Evolutionary conservation across 352 stramenopile species (phyloP).

Genomic region (Pythium rhizo-oryzae): DNA sequence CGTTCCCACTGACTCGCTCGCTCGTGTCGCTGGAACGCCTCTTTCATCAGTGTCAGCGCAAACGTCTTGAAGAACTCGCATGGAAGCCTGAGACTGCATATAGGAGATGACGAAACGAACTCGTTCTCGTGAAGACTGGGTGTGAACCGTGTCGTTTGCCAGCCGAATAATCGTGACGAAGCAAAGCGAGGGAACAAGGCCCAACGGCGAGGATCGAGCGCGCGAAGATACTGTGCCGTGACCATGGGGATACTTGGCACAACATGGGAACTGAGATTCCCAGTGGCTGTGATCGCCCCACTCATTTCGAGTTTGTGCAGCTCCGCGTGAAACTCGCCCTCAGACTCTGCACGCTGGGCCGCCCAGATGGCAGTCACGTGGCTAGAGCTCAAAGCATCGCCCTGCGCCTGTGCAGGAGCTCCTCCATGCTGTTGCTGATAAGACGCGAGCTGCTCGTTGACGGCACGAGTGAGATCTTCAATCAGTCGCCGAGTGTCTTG

Average conservation of each 20-base stretch:
- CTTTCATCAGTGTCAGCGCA: constrained; percentile 39
- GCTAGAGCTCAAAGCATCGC: constrained; percentile 19
- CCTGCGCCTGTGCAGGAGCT: neutral
- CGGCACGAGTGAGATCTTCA: constrained; percentile 30
- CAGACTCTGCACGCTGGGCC: constrained; percentile 43
- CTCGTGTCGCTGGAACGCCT: constrained; percentile 41
- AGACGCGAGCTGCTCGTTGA: neutral
- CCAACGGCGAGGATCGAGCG: constrained; percentile 41
- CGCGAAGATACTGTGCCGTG: constrained; percentile 41
- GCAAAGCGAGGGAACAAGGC: constrained; percentile 50
- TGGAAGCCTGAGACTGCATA: constrained; percentile 25
- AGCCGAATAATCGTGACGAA: constrained; percentile 48
- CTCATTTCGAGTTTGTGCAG: constrained; percentile 20
- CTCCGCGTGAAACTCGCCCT: constrained; percentile 39
- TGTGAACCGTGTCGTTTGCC: constrained; percentile 44
- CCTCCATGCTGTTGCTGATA: constrained; percentile 9
- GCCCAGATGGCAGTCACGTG: constrained; percentile 43
- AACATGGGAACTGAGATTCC: neutral
- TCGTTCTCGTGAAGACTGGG: constrained; percentile 29
- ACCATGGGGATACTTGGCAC: neutral
- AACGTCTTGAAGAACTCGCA: constrained; percentile 49
- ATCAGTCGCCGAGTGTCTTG: constrained; percentile 43
- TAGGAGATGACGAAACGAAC: constrained; percentile 23
- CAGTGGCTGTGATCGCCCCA: neutral
- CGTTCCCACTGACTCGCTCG: constrained; percentile 42